Evolutionary conservation across 805 yeast species (phyloP), one percentile per base, ranked within the genome.

Genomic region (Saccharomycopsis javanensis): DNA sequence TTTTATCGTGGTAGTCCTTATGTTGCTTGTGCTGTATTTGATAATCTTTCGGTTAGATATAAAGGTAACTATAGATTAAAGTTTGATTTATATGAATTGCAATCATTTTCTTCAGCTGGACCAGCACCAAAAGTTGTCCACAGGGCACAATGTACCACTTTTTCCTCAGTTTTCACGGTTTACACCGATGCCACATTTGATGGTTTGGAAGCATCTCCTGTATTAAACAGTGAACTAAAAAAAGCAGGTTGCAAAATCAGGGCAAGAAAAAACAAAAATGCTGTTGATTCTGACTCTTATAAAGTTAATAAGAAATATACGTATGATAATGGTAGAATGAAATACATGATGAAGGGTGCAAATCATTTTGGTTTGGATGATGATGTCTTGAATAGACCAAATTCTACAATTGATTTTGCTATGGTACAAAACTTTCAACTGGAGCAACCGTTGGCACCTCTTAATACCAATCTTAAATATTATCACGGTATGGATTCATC

Each of bases 171-270:
- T 20, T 60, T 60, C 25, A 58, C 59, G 13, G 62, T 60, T 33
- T 60, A 59, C 55, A 60, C 62, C 15, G 62, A 59, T 35, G 59
- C 61, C 25, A 56, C 61, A 16, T 60, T 60, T 54, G 61, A 60
- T 25, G 62, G 62, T 16, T 53, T 60, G 25, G 61, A 59, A 30
- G 61, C 61, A 15, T 46, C 55, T 1, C 62, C 62, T 16, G 61
- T 55, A 11, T 52, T 60, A 28, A 59, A 60, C 48, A 54, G 54
- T 18, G 59, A 58, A 23, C 51, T 60, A 20, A 60, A 60, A 34
- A 56, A 56, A 28, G 61, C 60, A 16, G 62, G 62, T 10, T 59
- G 61, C 55, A 58, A 56, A 50, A 60, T 60, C 37, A 55, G 62
- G 51, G 59, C 61, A n/a, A 34, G 62, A 46, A 58, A 58, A 25